Conservation (phyloP, 208 protist species). For the Strigomonas oncopelti region DNA sequence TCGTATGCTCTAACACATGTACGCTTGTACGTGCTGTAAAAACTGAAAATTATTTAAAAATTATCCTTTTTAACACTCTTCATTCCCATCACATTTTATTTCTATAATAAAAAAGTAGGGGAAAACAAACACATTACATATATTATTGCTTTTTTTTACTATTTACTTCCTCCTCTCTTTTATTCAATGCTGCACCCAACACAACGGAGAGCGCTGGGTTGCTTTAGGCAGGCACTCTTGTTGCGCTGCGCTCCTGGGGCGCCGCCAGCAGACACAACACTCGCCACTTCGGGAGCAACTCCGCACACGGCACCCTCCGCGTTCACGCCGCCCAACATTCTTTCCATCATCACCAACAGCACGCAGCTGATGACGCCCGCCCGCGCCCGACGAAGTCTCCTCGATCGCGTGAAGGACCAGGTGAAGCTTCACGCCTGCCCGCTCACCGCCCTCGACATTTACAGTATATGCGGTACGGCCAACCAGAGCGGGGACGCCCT, state of each 20-base stretch:
- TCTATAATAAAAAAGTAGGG: no score
- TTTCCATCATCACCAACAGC: constrained; percentile 13
- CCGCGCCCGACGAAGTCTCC: constrained; percentile 22
- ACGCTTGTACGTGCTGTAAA: no score
- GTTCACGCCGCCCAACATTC: constrained; percentile 1
- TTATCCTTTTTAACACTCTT: no score
- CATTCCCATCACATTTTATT: no score
- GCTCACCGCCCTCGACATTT: constrained; percentile 83
- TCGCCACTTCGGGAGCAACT: neutral
- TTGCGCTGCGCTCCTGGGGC: neutral
- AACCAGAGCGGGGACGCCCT: constrained; percentile 66
- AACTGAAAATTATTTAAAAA: no score
- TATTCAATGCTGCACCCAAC: neutral
- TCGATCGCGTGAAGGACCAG: constrained; percentile 40
- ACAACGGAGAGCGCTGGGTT: neutral
- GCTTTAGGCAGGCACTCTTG: neutral
- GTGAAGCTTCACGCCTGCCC: constrained; percentile 7
- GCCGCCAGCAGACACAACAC: neutral
- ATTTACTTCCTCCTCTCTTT: no score
- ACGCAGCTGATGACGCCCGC: constrained; percentile 21
- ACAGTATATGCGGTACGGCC: constrained; percentile 62
- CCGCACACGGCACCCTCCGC: neutral
- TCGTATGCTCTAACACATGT: no score
- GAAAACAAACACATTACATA: no score
- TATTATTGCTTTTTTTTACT: no score